Base-by-base conservation (phyloP, 192 early-diverging fungal species). In the Linnemannia hyalina region DNA sequence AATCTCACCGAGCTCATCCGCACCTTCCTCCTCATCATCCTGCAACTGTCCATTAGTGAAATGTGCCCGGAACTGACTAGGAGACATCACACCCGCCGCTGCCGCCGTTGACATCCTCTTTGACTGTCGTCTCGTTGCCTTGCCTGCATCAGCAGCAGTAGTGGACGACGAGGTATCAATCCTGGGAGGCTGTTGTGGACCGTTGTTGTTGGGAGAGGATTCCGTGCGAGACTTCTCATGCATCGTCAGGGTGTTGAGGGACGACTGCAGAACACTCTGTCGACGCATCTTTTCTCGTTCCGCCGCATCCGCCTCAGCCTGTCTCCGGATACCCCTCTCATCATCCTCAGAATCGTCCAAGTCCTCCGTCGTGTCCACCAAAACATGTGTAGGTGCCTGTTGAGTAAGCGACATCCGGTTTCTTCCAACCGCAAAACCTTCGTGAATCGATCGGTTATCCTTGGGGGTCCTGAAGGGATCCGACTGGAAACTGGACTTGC, bases 391-490 rank as follows among this genome's bases (percentile, higher is more conserved):
- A 1, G 77, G 52, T 13, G 70, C 16, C 29, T 83, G 63, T 8
- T 75, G 29, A 2, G 41, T 41, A 3, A 78, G 26, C 41, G 81
- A 82, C 32, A 75, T 15, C 7, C 70, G 57, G 15, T 73, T 52
- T 35, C 75, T 46, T 44, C 36, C 81, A 11, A 57, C 6, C 1
- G 70, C 75, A 36, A 78, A 83, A 0, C 65, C 82, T 7, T 83
- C 83, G 22, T 85, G 68, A 54, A 85, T 73, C 42, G 83, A 85
- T 6, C 75, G 74, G 7, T 46, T 47, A 23, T 85, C 83, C 26
- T 80, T 85, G 35, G 83, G 83, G n/a, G 83, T 85, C 63, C 77
- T 78, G 78, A 85, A 85, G 3, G 83, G 83, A 10, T 85, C 83
- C 2, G 83, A 80, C 83, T 85, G 83, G 73, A 80, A 85, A 42